phyloP scores from a whole-genome alignment of 495 filamentous ascomycete genomes.

The Pseudoneurospora amorphoporcata region DNA sequence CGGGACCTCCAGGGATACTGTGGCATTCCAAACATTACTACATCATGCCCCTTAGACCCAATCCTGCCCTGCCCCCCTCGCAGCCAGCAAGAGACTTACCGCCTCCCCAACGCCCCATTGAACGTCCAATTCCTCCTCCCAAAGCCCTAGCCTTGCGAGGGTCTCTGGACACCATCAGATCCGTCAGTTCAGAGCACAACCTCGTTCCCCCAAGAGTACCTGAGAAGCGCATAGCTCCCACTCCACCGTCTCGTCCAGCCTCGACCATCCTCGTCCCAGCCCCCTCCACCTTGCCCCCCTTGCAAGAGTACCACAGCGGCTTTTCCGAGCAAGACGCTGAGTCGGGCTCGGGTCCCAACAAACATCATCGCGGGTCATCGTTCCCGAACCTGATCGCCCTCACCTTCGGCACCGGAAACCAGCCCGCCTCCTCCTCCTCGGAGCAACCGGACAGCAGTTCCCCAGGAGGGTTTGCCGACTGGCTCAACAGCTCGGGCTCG shows the following conservation, averaged over 20 bases:
- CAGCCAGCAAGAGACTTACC: neutral
- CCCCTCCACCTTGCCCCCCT: constrained; percentile 12
- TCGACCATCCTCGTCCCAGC: constrained; percentile 9
- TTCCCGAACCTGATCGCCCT: constrained; percentile 28
- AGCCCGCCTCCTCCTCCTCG: constrained; percentile 17
- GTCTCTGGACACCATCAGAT: constrained; percentile 11
- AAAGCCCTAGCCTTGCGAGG: constrained; percentile 11
- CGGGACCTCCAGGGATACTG: neutral
- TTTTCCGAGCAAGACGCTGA: constrained; percentile 21
- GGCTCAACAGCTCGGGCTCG: constrained; percentile 21
- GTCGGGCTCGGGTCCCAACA: constrained; percentile 7
- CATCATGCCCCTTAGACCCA: neutral
- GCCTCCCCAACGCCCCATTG: neutral
- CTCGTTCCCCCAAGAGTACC: constrained; percentile 10
- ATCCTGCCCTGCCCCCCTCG: neutral
- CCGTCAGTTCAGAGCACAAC: neutral
- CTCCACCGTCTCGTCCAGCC: constrained; percentile 7
- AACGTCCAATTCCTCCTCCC: neutral
- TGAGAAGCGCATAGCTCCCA: constrained; percentile 14
- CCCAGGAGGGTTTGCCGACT: constrained; percentile 20
- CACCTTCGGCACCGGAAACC: constrained; percentile 19
- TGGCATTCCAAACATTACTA: neutral
- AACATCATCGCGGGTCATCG: constrained; percentile 35
- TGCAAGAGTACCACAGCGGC: constrained; percentile 28
- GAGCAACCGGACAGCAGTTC: constrained; percentile 23